These are phyloP conservation scores for Ambrosiella cleistominuta DNA, from an alignment of 2,329 filamentous ascomycete genomes.

Conservation along the genomic window DNA sequence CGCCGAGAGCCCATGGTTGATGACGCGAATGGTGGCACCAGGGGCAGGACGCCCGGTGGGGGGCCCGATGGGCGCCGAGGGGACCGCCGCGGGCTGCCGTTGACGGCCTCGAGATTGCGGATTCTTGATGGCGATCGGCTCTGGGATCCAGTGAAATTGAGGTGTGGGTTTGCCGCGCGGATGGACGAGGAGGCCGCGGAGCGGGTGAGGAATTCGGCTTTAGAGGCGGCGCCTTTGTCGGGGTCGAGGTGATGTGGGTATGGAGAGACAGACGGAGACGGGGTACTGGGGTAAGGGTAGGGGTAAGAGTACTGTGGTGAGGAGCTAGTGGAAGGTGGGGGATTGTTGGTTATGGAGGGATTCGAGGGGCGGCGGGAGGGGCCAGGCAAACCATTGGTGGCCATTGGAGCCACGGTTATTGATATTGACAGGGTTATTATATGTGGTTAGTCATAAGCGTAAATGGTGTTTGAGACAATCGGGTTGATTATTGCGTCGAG, in stretches of 20 bases:
- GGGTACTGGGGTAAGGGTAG: neutral
- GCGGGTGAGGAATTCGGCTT: slow-evolving; percentile 1
- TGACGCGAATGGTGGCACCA: no score
- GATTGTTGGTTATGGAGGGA: neutral
- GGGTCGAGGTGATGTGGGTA: neutral
- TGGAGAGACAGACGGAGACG: neutral
- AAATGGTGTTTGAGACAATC: no score
- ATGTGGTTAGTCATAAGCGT: no score
- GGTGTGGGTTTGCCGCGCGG: slow-evolving; percentile 7
- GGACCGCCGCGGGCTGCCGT: neutral
- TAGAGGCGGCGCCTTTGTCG: neutral
- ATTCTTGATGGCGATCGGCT: neutral
- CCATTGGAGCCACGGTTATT: neutral
- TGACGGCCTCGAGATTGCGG: neutral
- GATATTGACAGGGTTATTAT: no score
- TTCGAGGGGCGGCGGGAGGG: neutral
- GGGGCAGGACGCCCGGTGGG: no score
- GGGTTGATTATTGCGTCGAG: no score
- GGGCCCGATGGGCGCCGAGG: neutral
- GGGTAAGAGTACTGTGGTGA: neutral
- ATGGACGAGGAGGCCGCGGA: slow-evolving; percentile 4
- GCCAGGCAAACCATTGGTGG: neutral
- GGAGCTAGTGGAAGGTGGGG: neutral
- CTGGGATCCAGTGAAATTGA: neutral
- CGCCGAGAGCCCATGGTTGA: no score